phyloP scores from a whole-genome alignment of 345 rosid species.

The Salix brachista region DNA sequence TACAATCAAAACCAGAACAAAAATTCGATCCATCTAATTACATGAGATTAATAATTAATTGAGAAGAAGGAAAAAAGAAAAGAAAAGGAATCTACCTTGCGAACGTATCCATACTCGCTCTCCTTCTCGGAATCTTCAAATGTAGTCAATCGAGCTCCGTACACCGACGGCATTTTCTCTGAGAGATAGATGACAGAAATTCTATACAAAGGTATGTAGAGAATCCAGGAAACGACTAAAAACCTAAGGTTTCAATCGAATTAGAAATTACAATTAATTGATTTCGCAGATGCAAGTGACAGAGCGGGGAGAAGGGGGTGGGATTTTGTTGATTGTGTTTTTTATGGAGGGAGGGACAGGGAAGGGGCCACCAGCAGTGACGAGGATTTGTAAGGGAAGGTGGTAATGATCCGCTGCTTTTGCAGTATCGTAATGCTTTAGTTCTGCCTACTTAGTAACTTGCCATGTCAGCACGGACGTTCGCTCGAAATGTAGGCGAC shows the following conservation, averaged over 20 bases:
- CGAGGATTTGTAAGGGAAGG: background rate
- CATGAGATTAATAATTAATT: background rate
- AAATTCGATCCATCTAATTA: background rate
- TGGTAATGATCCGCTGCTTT: background rate
- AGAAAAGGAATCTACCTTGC: constrained; percentile 49
- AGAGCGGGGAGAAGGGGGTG: background rate
- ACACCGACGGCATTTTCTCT: constrained; percentile 67
- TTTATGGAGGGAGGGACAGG: background rate
- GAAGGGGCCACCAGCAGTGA: background rate
- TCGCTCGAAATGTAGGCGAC: background rate
- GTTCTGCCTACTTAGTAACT: background rate
- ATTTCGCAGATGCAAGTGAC: background rate
- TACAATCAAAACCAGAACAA: background rate
- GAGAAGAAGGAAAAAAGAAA: background rate
- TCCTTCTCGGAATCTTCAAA: constrained; percentile 95
- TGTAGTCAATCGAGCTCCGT: constrained; percentile 83
- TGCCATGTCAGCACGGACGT: background rate
- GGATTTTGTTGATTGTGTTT: background rate
- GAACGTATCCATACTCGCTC: constrained; percentile 98
- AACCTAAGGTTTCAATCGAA: constrained; percentile 3
- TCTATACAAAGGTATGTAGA: background rate
- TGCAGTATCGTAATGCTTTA: background rate
- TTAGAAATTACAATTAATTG: background rate
- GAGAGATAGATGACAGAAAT: constrained; percentile 9
- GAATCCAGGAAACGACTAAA: background rate